Evolutionary conservation across 441 rosid species (phyloP).

Genomic region (Erysimum pusillum): DNA sequence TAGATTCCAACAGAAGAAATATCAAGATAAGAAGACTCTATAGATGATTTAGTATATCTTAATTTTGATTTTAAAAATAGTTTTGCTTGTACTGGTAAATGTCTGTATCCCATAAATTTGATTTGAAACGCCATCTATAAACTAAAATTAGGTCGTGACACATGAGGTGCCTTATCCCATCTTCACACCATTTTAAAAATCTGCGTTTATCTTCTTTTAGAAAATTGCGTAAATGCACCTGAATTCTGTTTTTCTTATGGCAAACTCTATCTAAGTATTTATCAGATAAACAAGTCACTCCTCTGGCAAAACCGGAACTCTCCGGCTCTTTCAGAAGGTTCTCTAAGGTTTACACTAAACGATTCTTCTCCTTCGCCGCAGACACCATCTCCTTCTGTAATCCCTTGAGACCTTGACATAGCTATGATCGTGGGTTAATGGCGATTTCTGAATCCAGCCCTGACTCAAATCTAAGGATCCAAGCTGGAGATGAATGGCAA

Average conservation of each 20-base stretch:
- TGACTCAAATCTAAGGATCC: constrained; percentile 33
- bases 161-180: constrained; percentile 32
- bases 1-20: constrained; percentile 9
- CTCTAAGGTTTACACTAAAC: constrained; percentile 27
- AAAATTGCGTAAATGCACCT: constrained; percentile 7
- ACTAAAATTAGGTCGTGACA: constrained; percentile 40
- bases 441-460: constrained; percentile 38
- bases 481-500: constrained; percentile 76
- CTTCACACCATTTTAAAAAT: constrained; percentile 8
- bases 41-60: constrained; percentile 20
- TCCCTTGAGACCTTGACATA: constrained; percentile 29
- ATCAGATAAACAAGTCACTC: neutral
- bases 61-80: constrained; percentile 25
- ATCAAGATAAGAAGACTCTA: constrained; percentile 16
- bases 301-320: neutral
- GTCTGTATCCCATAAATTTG: constrained; percentile 15
- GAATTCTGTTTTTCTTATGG: neutral
- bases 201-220: neutral
- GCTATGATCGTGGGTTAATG: constrained; percentile 49
- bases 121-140: constrained; percentile 25
- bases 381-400: constrained; percentile 6
- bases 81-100: constrained; percentile 3
- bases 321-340: neutral
- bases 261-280: neutral
- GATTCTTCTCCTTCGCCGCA: constrained; percentile 39